Conservation (phyloP, 2,329 filamentous ascomycete species). For the Alternaria alternata region DNA sequence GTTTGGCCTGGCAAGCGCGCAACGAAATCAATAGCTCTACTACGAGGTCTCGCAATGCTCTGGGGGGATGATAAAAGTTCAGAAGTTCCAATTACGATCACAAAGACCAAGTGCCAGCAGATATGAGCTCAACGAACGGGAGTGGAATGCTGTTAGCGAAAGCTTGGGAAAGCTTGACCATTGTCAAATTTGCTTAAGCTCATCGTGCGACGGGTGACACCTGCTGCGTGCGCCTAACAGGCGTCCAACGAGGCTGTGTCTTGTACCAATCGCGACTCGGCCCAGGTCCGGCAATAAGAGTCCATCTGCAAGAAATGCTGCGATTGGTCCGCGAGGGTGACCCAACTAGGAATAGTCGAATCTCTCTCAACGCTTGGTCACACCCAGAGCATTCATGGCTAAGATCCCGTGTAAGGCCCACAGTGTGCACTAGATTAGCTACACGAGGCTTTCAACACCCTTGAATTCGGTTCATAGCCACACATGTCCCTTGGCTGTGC, state of each 20-base stretch:
- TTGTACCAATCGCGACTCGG: constrained; percentile 9
- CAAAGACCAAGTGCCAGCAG: background rate
- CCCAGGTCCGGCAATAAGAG: background rate
- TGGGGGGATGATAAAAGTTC: fast-evolving
- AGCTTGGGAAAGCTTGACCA: constrained; percentile 4
- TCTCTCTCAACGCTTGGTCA: background rate
- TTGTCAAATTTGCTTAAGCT: background rate
- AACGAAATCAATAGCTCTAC: background rate
- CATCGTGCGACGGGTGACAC: background rate
- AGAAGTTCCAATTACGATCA: background rate
- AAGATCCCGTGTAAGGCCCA: background rate
- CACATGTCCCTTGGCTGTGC: background rate
- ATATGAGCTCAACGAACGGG: background rate
- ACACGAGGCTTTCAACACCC: background rate
- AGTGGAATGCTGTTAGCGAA: background rate
- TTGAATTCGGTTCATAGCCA: constrained; percentile 4
- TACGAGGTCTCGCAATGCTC: background rate
- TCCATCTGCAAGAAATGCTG: background rate
- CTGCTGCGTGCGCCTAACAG: background rate
- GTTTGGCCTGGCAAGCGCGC: background rate
- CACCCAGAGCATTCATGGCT: background rate
- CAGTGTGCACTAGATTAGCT: background rate
- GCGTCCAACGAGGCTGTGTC: background rate
- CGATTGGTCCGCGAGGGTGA: constrained; percentile 30
- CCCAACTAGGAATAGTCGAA: constrained; percentile 22